Conservation (phyloP, 1,284 basidiomycete species). For the Leccinum variabile region DNA sequence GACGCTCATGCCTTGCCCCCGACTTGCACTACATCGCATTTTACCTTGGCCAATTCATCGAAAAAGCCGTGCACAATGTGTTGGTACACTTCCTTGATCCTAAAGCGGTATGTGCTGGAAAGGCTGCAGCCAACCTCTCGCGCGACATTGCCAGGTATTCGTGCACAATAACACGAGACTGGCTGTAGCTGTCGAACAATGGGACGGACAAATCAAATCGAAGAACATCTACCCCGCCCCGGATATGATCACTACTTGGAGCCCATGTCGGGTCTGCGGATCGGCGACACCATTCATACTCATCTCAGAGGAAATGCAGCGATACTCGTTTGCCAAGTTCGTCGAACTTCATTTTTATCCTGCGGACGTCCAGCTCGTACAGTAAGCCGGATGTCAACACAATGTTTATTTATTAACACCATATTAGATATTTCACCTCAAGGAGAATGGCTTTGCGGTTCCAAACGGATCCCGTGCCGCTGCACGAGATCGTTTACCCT, state of each 20-base stretch:
- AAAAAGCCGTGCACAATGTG: conserved; percentile 73
- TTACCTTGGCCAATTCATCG: conserved; percentile 93
- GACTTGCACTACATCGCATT: conserved; percentile 77
- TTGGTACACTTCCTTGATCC: conserved; percentile 68
- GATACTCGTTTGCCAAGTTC: conserved; percentile 93
- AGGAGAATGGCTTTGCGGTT: conserved; percentile 88
- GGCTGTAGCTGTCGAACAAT: conserved; percentile 85
- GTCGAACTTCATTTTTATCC: conserved; percentile 92
- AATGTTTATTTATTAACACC: conserved; percentile 85
- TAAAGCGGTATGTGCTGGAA: conserved; percentile 80
- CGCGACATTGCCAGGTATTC: conserved; percentile 86
- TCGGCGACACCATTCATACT: conserved; percentile 85
- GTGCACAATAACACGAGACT: conserved; percentile 88
- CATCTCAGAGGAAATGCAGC: conserved; percentile 90
- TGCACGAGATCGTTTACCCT: conserved; percentile 91
- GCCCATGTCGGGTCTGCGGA: conserved; percentile 82
- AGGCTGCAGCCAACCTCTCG: conserved; percentile 78
- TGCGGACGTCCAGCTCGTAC: conserved; percentile 77
- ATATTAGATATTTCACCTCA: conserved; percentile 89
- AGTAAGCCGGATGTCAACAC: conserved; percentile 85
- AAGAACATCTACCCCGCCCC: conserved; percentile 54
- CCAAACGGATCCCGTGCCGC: conserved; percentile 79
- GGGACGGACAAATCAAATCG: conserved; percentile 73
- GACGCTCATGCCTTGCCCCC: conserved; percentile 72
- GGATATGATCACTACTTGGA: conserved; percentile 90